A percentile compares a stretch with the other conserved stretches of the same genome.
phyloP scores from a whole-genome alignment of 2,329 filamentous ascomycete species.

The Exophiala xenobiotica region DNA sequence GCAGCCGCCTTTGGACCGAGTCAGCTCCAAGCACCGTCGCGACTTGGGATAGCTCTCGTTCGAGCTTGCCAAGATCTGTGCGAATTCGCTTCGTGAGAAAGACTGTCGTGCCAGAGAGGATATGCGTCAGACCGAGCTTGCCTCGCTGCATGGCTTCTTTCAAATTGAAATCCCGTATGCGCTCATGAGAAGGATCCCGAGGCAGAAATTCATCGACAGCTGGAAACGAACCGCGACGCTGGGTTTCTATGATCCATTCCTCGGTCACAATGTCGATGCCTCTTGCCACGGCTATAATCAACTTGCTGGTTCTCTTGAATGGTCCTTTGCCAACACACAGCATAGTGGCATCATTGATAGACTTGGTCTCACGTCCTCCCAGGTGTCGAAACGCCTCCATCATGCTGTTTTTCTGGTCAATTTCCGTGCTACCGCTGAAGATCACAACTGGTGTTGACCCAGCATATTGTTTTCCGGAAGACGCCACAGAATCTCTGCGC shows the following conservation, averaged over 20 bases:
- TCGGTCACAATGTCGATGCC: conserved; percentile 49
- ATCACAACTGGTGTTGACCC: conserved; percentile 3
- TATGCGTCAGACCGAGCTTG: conserved; percentile 29
- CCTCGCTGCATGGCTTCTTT: conserved; percentile 32
- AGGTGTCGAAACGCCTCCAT: conserved; percentile 15
- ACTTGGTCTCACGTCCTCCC: conserved; percentile 12
- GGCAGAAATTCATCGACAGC: conserved; percentile 38
- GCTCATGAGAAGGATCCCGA: conserved; percentile 35
- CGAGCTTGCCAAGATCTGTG: conserved; percentile 32
- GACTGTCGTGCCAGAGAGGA: conserved; percentile 27
- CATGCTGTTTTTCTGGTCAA: conserved; percentile 12
- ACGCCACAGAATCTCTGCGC: background rate
- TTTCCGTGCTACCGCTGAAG: conserved; percentile 15
- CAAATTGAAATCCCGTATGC: conserved; percentile 42
- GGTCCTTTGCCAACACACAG: conserved; percentile 40
- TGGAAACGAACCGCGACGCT: conserved; percentile 38
- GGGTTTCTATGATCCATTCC: conserved; percentile 45
- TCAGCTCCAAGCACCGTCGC: conserved; percentile 21
- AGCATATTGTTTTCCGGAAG: background rate
- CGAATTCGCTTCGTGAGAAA: conserved; percentile 44
- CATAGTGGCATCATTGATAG: conserved; percentile 24
- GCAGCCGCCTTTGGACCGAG: conserved; percentile 17
- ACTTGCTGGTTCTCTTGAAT: conserved; percentile 46
- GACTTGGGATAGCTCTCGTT: conserved; percentile 18
- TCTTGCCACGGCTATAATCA: conserved; percentile 44